Conservation (phyloP, 441 rosid species). For the Gossypium davidsonii region DNA sequence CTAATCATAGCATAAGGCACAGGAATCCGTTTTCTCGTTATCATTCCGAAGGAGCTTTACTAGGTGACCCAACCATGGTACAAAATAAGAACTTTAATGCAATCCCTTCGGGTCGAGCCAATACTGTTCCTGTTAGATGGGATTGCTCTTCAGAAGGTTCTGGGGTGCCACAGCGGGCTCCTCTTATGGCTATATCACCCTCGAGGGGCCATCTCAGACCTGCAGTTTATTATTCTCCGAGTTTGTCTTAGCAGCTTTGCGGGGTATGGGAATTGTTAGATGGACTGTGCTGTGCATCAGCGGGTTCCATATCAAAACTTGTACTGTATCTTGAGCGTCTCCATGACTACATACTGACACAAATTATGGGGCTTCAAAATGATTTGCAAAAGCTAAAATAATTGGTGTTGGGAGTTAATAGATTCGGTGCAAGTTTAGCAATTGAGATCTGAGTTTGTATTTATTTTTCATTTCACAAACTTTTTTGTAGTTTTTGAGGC, state of each 20-base stretch:
- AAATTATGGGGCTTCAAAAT: constrained; percentile 8
- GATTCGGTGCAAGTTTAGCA: constrained; percentile 16
- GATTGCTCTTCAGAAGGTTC: constrained; percentile 36
- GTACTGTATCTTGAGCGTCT: constrained; percentile 14
- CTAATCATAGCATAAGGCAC: constrained; percentile 18
- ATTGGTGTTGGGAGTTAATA: constrained; percentile 15
- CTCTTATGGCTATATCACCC: constrained; percentile 27
- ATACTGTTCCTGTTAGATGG: constrained; percentile 33
- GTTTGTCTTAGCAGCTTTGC: constrained; percentile 27
- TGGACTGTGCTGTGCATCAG: background rate
- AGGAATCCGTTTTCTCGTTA: constrained; percentile 22
- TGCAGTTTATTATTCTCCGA: constrained; percentile 30
- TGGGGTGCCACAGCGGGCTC: constrained; percentile 28
- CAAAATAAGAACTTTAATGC: constrained; percentile 19
- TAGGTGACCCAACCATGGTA: constrained; percentile 17
- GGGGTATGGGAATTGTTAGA: background rate
- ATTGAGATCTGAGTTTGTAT: constrained; percentile 23
- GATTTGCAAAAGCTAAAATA: constrained; percentile 18
- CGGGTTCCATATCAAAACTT: constrained; percentile 1
- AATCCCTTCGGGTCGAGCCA: constrained; percentile 24
- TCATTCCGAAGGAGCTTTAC: constrained; percentile 26
- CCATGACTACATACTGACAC: background rate
- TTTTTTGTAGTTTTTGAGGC: constrained; percentile 31
- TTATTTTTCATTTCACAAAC: constrained; percentile 15
- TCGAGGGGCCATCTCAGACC: constrained; percentile 28